Conservation (phyloP, 2,329 filamentous ascomycete genomes). For the Aspergillus sp. region DNA sequence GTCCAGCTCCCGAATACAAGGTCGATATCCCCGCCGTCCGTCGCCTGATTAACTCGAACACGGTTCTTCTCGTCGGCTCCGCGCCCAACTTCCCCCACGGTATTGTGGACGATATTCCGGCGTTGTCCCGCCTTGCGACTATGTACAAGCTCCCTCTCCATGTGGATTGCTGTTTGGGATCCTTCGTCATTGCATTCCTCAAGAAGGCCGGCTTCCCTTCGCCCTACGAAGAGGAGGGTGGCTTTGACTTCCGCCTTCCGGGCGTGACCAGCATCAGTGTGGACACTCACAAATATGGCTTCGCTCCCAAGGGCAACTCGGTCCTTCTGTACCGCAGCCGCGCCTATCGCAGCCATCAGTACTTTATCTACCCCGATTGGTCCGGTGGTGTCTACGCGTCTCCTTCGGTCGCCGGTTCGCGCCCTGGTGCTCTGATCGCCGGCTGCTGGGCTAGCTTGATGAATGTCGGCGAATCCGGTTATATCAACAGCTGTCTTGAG, state of each 20-base stretch:
- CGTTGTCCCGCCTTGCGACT: constrained; percentile 76
- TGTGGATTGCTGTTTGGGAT: constrained; percentile 96
- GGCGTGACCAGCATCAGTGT: constrained; percentile 95
- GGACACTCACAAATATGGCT: constrained; percentile 98
- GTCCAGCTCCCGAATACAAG: constrained; percentile 80
- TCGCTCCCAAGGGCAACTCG: constrained; percentile 95
- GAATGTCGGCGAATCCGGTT: constrained; percentile 81
- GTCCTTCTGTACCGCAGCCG: constrained; percentile 85
- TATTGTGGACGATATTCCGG: constrained; percentile 91
- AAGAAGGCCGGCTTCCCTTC: constrained; percentile 79
- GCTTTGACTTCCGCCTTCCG: constrained; percentile 90
- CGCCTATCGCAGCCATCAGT: constrained; percentile 80
- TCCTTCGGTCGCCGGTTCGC: constrained; percentile 84
- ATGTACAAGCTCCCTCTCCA: constrained; percentile 82
- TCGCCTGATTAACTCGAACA: constrained; percentile 90
- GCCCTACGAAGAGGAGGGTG: constrained; percentile 62
- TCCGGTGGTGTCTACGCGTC: constrained; percentile 93
- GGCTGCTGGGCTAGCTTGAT: constrained; percentile 94
- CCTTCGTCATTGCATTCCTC: constrained; percentile 89
- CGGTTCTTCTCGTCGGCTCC: constrained; percentile 85
- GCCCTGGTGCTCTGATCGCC: constrained; percentile 90
- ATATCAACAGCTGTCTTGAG: constrained; percentile 78
- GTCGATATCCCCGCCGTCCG: constrained; percentile 75
- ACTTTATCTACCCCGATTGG: constrained; percentile 95
- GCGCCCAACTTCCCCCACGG: constrained; percentile 98